Evolutionary conservation across 176 grass and related monocot genomes (phyloP).

Genomic region (Luzula sylvatica): DNA sequence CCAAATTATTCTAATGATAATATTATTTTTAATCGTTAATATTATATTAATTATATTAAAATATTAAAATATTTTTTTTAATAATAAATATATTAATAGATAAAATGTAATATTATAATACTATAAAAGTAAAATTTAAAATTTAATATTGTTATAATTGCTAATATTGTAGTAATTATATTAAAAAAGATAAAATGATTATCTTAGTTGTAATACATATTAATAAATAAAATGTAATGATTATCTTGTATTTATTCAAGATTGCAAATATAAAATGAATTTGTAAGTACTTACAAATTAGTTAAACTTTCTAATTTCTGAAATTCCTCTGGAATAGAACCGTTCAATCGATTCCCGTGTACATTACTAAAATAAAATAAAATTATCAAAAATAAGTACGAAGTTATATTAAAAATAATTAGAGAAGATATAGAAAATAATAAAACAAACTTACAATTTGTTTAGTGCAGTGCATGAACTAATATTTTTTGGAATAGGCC

Average conservation of each 20-base stretch:
- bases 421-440: not conserved
- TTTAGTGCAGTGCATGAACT: slow-evolving; percentile 91
- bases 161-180: slow-evolving; percentile 85
- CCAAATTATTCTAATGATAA: too few species aligned
- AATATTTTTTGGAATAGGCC: slow-evolving; percentile 81
- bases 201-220: too few species aligned
- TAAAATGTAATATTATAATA: too few species aligned
- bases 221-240: too few species aligned
- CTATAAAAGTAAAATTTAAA: too few species aligned
- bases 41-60: too few species aligned
- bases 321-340: slow-evolving; percentile 76
- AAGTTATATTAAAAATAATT: not conserved
- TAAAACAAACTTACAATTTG: slow-evolving; percentile 70
- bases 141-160: slow-evolving; percentile 1
- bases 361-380: slow-evolving; percentile 54
- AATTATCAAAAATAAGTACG: slow-evolving; percentile 14
- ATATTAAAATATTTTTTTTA: too few species aligned
- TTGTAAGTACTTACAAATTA: slow-evolving; percentile 61
- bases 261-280: not conserved
- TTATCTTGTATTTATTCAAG: slow-evolving; percentile 10
- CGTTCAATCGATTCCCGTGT: slow-evolving; percentile 73
- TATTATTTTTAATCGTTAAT: too few species aligned
- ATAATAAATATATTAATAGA: too few species aligned
- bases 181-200: too few species aligned
- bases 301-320: slow-evolving; percentile 81